Evolutionary conservation across 2,329 filamentous ascomycete species (phyloP).

Genomic region (Akanthomyces uredinophilus): DNA sequence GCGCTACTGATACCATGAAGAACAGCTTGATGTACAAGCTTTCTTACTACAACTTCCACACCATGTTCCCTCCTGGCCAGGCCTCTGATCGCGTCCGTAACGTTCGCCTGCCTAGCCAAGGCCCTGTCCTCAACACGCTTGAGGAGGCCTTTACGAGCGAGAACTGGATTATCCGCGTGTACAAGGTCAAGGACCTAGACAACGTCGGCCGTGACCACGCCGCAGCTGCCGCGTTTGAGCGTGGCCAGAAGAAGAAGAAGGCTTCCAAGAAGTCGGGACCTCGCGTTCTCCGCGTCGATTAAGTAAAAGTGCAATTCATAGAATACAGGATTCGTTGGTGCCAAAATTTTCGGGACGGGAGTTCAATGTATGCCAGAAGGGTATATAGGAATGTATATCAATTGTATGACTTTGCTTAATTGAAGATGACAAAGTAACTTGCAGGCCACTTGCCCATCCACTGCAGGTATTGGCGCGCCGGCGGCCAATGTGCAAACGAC

Average conservation of each 20-base stretch:
- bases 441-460: not conserved
- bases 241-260: conserved; percentile 80
- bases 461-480: not conserved
- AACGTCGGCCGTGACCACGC: conserved; percentile 89
- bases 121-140: conserved; percentile 78
- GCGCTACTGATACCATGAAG: conserved; percentile 94
- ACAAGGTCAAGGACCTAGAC: conserved; percentile 99
- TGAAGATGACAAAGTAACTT: conserved; percentile 5
- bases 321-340: not conserved
- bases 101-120: conserved; percentile 71
- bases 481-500: not conserved
- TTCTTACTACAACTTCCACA: conserved; percentile 97
- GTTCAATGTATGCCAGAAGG: conserved; percentile 31
- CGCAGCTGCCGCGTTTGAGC: conserved; percentile 63
- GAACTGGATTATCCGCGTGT: conserved; percentile 99
- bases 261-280: conserved; percentile 65
- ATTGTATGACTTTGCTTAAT: conserved; percentile 26
- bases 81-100: conserved; percentile 85
- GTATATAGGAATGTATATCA: conserved; percentile 19
- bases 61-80: conserved; percentile 86
- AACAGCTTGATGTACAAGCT: conserved; percentile 99
- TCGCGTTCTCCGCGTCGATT: conserved; percentile 67
- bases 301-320: conserved; percentile 25
- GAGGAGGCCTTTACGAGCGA: conserved; percentile 98
- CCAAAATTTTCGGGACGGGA: conserved; percentile 15